Conservation (phyloP, 2,329 filamentous ascomycete species). For the Westerdykella ornata region DNA sequence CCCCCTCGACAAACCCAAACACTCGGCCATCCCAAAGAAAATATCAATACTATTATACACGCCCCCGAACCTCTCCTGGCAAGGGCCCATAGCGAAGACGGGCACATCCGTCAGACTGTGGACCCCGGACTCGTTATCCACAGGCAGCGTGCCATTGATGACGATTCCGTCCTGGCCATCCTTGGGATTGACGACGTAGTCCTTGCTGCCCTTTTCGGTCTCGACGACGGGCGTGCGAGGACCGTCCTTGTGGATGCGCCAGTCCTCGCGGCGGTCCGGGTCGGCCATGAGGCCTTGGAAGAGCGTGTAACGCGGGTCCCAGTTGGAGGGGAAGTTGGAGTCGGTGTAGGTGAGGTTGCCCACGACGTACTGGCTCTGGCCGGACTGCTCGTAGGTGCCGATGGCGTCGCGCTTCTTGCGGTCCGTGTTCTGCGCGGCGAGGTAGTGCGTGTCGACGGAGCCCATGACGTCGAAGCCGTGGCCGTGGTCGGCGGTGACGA, state of each 20-base stretch:
- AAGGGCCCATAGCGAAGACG: slow-evolving; percentile 72
- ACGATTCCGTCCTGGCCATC: slow-evolving; percentile 62
- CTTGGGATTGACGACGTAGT: slow-evolving; percentile 61
- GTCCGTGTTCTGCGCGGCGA: slow-evolving; percentile 57
- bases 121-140: slow-evolving; percentile 52
- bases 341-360: slow-evolving; percentile 60
- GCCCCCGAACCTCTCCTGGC: slow-evolving; percentile 68
- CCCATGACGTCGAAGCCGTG: slow-evolving; percentile 87
- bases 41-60: slow-evolving; percentile 64
- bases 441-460: slow-evolving; percentile 71
- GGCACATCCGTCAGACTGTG: slow-evolving; percentile 38
- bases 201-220: slow-evolving; percentile 45
- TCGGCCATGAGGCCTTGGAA: slow-evolving; percentile 64
- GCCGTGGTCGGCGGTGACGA: slow-evolving; percentile 83
- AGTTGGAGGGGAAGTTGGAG: slow-evolving; percentile 74
- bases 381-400: slow-evolving; percentile 66
- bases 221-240: slow-evolving; percentile 57
- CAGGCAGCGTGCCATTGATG: slow-evolving; percentile 67
- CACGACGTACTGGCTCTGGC: slow-evolving; percentile 67
- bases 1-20: slow-evolving; percentile 47
- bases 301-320: slow-evolving; percentile 78
- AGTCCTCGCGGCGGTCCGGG: slow-evolving; percentile 73
- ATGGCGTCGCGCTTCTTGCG: slow-evolving; percentile 70
- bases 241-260: slow-evolving; percentile 60
- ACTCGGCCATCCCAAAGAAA: slow-evolving; percentile 67